phyloP scores from a whole-genome alignment of 306 rosid genomes.

The Casuarina equisetifolia region DNA sequence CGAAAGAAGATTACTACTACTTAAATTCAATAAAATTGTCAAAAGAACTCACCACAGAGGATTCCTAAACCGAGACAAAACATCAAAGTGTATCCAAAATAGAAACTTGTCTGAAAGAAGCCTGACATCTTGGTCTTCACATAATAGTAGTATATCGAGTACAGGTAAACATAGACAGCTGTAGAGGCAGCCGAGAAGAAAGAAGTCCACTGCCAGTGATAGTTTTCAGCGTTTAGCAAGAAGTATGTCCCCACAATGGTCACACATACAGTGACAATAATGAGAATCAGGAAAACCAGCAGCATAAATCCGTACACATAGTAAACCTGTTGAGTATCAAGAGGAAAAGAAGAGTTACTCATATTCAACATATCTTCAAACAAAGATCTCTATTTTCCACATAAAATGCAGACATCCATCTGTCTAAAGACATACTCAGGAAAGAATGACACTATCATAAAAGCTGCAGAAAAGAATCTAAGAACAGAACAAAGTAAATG shows the following conservation, averaged over 20 bases:
- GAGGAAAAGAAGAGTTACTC: conserved; percentile 25
- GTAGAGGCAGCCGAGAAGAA: conserved; percentile 99
- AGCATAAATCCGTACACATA: conserved; percentile 99
- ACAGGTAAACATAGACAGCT: conserved; percentile 89
- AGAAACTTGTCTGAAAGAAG: conserved; percentile 98
- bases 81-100: conserved; percentile 98
- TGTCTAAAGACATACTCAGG: conserved; percentile 8
- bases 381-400: conserved; percentile 7
- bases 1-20: not conserved
- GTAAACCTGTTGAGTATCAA: conserved; percentile 79
- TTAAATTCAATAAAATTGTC: not conserved
- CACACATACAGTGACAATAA: conserved; percentile 92
- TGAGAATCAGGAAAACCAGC: conserved; percentile 88
- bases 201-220: conserved; percentile 99
- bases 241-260: conserved; percentile 98
- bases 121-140: conserved; percentile 99
- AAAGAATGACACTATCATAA: not conserved
- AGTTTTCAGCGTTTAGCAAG: conserved; percentile 96
- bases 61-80: conserved; percentile 97
- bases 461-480: not conserved
- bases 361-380: conserved; percentile 14
- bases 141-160: conserved; percentile 88
- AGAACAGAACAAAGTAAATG: not conserved
- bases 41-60: conserved; percentile 80
- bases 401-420: conserved; percentile 10